Conservation (phyloP, 2,329 filamentous ascomycete species). For the Fusarium duplospermum region DNA sequence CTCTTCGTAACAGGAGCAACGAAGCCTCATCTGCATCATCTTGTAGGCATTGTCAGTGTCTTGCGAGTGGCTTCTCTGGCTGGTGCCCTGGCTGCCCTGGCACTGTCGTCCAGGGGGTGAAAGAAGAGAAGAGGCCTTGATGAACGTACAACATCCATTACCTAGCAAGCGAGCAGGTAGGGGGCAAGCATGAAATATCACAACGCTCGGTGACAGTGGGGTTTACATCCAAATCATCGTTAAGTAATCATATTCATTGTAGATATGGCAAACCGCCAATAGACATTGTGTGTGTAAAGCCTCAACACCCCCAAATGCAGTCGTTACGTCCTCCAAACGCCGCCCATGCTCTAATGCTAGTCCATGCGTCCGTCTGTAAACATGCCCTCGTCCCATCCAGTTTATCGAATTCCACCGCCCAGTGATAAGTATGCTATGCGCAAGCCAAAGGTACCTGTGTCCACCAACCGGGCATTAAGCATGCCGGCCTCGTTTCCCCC, state of each 20-base stretch:
- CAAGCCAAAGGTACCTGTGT: conserved; percentile 21
- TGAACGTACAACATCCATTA: background rate
- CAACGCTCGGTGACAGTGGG: background rate
- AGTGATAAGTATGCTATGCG: conserved; percentile 31
- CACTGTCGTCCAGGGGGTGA: background rate
- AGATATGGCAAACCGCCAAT: conserved; percentile 29
- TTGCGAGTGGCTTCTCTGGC: background rate
- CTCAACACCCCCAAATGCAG: conserved; percentile 41
- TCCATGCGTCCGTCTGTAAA: conserved; percentile 51
- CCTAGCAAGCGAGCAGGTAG: background rate
- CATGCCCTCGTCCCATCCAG: conserved; percentile 44
- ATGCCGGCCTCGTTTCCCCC: conserved; percentile 65
- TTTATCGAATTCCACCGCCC: conserved; percentile 41
- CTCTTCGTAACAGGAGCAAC: background rate
- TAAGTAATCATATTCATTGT: conserved; percentile 31
- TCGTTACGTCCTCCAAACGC: conserved; percentile 52
- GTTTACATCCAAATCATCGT: conserved; percentile 1
- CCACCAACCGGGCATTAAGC: conserved; percentile 38
- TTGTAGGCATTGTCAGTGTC: background rate
- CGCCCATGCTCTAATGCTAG: conserved; percentile 51
- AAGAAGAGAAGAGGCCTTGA: background rate
- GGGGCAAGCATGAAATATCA: background rate
- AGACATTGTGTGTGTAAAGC: conserved; percentile 32
- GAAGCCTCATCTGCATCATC: background rate
- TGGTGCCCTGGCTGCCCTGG: background rate